Evolutionary conservation across 2,329 filamentous ascomycete species (phyloP), one percentile per base, ranked within the genome.

Genomic region (Periconia sp.): DNA sequence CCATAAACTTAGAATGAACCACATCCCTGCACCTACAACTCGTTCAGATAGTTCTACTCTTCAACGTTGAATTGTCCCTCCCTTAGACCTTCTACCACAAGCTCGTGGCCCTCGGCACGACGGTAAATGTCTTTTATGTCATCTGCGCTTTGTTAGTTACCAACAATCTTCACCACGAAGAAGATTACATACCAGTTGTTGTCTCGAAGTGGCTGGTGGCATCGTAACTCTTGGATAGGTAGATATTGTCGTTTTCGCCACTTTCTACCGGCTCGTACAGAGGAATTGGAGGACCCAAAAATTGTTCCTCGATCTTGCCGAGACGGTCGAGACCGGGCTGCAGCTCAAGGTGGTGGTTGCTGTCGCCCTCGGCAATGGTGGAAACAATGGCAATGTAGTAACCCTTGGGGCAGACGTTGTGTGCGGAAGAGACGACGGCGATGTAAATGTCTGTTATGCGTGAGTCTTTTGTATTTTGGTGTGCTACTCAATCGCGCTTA

Each of bases 361-460:
- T 87, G 57, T 87, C 80, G 43, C 87, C 88, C 82, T 99, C 95
- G 60, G 94, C 91, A 71, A 99, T 97, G 55, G 94, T 99, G 45
- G 92, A 96, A 61, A 99, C 93, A 57, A 97, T 99, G 67, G 94
- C 94, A 66, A 99, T 91, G 82, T 95, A 99, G 85, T 97, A 97
- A 57, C 93, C 93, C 84, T 96, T 96, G 68, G 95, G 94, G 81
- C 93, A 97, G 66, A 99, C 95, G 69, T 96, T 97, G 81, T 99
- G 95, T 37, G 92, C 91, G 40, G 91, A 91, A 1, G 92, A 97
- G 55, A 99, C 92, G 74, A 94, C 90, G 53, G 94, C 93, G 71
- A 99, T 88, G 82, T 99, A 99, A 71, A 99, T 92, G 72, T 97
- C 91, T 94, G 60, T 8, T 19, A 3, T 11, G 41, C 31, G 55